phyloP scores from a whole-genome alignment of 2,329 filamentous ascomycete species.

The Claviceps purpurea region DNA sequence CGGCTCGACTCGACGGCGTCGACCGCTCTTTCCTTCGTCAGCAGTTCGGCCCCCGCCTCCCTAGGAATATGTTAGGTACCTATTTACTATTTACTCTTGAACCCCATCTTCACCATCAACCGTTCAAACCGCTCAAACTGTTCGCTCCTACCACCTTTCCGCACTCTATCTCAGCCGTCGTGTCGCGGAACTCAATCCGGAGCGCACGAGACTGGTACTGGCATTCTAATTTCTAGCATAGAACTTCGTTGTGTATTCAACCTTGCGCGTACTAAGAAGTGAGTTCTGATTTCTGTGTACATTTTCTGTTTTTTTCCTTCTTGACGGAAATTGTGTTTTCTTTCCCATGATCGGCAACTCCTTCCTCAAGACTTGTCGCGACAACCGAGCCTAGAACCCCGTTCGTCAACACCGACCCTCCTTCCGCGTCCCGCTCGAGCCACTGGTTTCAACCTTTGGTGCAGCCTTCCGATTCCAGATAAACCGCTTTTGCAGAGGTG shows the following conservation, averaged over 20 bases:
- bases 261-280: too few relatives aligned
- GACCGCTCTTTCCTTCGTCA: neutral
- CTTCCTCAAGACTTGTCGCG: too few relatives aligned
- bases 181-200: neutral
- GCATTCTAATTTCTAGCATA: too few relatives aligned
- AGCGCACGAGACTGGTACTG: too few relatives aligned
- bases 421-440: neutral
- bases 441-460: neutral
- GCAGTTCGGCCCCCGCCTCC: neutral
- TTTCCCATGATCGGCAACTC: too few relatives aligned
- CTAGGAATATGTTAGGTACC: neutral
- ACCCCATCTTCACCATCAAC: neutral
- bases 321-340: too few relatives aligned
- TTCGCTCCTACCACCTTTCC: neutral
- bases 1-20: neutral
- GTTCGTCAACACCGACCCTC: too few relatives aligned
- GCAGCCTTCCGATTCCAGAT: neutral
- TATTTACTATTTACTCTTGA: neutral
- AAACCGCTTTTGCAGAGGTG: neutral
- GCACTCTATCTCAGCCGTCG: neutral
- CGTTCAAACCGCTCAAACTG: too few relatives aligned
- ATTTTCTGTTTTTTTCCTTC: too few relatives aligned
- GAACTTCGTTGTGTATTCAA: too few relatives aligned
- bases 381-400: too few relatives aligned
- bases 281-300: too few relatives aligned